These are phyloP conservation scores for Eucalyptus grandis DNA, from an alignment of 345 rosid species.

Conservation along the genomic window DNA sequence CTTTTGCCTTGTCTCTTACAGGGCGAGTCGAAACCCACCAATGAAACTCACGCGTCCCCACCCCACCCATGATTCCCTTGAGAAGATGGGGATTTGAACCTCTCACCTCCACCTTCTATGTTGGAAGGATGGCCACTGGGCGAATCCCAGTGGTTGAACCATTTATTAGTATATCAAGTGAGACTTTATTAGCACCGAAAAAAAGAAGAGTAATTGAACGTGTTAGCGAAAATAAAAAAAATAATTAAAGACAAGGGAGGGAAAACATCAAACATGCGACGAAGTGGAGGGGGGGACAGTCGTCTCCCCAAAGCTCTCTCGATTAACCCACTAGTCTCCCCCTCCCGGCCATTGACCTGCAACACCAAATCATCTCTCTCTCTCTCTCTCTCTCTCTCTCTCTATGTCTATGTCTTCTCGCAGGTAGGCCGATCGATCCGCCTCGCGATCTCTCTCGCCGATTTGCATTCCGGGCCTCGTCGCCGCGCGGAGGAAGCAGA, in stretches of 20 bases:
- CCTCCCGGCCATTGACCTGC: not conserved
- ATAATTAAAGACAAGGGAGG: not conserved
- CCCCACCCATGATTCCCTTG: too few relatives aligned
- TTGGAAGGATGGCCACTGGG: too few relatives aligned
- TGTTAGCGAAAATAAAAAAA: not conserved
- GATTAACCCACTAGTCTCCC: not conserved
- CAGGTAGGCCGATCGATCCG: not conserved
- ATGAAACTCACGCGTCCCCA: too few relatives aligned
- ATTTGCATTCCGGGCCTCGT: not conserved
- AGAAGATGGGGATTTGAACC: too few relatives aligned
- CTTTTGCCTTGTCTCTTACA: too few relatives aligned
- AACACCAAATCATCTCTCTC: not conserved
- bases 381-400: not conserved
- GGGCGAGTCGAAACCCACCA: too few relatives aligned
- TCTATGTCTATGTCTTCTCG: not conserved
- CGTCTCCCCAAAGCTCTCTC: not conserved
- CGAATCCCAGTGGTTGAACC: too few relatives aligned
- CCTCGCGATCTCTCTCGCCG: not conserved
- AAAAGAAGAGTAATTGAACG: not conserved
- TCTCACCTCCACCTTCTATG: too few relatives aligned
- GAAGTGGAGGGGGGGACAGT: not conserved
- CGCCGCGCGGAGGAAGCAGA: not conserved
- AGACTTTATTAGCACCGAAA: not conserved
- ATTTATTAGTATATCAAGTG: too few relatives aligned
- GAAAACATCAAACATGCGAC: not conserved